These are phyloP conservation scores for Daedalea quercina DNA, from an alignment of 768 basidiomycete species.

Conservation along the genomic window DNA sequence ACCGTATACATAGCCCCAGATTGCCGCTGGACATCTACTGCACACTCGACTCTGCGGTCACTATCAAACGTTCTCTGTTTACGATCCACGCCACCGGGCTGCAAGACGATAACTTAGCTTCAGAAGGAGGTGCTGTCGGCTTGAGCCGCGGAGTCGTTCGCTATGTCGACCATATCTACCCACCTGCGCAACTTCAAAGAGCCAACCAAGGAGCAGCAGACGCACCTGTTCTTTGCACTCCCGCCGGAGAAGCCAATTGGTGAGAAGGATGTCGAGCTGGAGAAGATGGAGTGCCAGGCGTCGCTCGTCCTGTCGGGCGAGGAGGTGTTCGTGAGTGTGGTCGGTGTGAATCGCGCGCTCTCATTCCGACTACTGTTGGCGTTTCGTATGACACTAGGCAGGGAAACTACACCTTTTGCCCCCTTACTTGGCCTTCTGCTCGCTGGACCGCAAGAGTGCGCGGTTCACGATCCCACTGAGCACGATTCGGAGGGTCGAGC, in stretches of 20 bases:
- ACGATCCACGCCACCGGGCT: neutral
- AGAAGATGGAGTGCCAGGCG: conserved; percentile 84
- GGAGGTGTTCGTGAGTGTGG: conserved; percentile 38
- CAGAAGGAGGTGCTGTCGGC: neutral
- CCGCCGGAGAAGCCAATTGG: conserved; percentile 33
- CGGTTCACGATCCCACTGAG: conserved; percentile 88
- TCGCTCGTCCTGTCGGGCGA: conserved; percentile 80
- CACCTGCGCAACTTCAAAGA: conserved; percentile 91
- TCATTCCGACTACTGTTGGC: neutral
- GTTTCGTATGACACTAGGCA: conserved; percentile 45
- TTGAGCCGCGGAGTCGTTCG: conserved; percentile 2
- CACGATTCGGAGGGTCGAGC: conserved; percentile 88
- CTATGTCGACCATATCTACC: conserved; percentile 79
- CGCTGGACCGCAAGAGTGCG: conserved; percentile 88
- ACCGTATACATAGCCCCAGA: neutral
- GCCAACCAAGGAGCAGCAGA: conserved; percentile 81
- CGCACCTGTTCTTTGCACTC: conserved; percentile 82
- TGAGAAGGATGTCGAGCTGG: conserved; percentile 33
- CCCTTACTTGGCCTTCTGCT: conserved; percentile 86
- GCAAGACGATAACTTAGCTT: neutral
- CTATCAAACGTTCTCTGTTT: neutral
- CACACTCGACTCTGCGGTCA: neutral
- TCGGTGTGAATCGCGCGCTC: neutral
- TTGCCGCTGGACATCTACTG: neutral
- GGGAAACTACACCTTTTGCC: conserved; percentile 86